Conservation (phyloP, 306 rosid species). For the Geum urbanum region DNA sequence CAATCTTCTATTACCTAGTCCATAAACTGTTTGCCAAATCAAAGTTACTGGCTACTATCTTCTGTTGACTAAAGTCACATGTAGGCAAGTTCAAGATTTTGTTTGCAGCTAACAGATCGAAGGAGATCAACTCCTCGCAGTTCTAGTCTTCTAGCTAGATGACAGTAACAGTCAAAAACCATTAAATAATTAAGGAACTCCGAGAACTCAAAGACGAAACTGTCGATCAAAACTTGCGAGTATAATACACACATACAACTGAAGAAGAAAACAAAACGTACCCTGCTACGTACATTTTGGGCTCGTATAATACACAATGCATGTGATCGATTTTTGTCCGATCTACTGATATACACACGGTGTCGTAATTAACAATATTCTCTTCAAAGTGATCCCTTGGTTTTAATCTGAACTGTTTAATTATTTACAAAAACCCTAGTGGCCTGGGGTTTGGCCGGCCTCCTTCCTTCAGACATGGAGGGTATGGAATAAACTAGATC, state of each 20-base stretch:
- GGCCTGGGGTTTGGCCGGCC: background rate
- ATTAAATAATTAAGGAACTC: background rate
- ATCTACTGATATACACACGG: no score
- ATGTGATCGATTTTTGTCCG: background rate
- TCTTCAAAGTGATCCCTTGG: background rate
- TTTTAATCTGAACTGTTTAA: background rate
- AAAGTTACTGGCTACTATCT: background rate
- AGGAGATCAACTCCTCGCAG: background rate
- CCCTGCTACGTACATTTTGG: background rate
- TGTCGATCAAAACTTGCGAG: background rate
- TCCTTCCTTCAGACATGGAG: constrained; percentile 8
- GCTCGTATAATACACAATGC: background rate
- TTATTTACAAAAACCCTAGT: background rate
- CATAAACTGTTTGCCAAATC: background rate
- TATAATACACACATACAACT: background rate
- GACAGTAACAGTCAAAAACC: background rate
- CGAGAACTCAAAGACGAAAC: background rate
- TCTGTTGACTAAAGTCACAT: background rate
- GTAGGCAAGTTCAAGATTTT: background rate
- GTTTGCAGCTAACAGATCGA: background rate
- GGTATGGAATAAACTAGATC: background rate
- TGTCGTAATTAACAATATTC: background rate
- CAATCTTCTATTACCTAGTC: background rate
- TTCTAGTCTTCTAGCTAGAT: constrained; percentile 2
- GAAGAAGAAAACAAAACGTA: background rate